Evolutionary conservation across 1,284 basidiomycete species (phyloP), one percentile per base, ranked within the genome.

Genomic region (Xanthoconium separans): DNA sequence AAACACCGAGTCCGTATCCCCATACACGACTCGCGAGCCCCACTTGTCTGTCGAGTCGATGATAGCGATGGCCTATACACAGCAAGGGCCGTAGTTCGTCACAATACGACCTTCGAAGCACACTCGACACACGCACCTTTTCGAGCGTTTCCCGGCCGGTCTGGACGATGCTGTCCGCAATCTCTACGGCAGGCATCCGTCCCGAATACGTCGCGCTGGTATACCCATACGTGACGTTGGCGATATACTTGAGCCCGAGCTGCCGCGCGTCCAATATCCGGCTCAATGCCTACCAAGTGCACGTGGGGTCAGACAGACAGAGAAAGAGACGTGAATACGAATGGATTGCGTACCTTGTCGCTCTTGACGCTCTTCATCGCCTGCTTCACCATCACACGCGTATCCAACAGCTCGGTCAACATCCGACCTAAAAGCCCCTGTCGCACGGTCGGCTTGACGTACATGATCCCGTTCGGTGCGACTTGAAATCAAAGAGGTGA

Each of bases 1-100:
- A 70, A 99, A 99, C 30, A 98, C 72, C 22, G 93, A 96, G 72
- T 99, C 96, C 0, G 97, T 99, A 65, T 99, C 96, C n/a, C 97
- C 96, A 66, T 99, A 99, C 6, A 98, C 93, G 6, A 98, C 91
- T 63, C 87, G 81, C 3, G 93, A 95, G 6, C 87, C 89, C 96
- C 96, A 98, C 18, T 87, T 88, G 42, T 77, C 74, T 2, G 83
- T 89, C 1, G 79, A 74, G 54, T 97, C 85, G 57, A 99, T 95
- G 31, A 87, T 65, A 43, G 82, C 79, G 59, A 98, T 93, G 0
- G 96, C 94, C 91, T 95, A 18, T 2, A n/a, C 8, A 7, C 12
- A 9, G 12, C 5, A 31, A 31, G 2, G 30, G 13, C 18, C 6
- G 36, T 6, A n/a, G 36, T 37, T n/a, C 36, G 15, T 16, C 15